Evolutionary conservation across 257 asterid genomes (phyloP), one percentile per base, ranked within the genome.

Genomic region (Ophiorrhiza pumila): DNA sequence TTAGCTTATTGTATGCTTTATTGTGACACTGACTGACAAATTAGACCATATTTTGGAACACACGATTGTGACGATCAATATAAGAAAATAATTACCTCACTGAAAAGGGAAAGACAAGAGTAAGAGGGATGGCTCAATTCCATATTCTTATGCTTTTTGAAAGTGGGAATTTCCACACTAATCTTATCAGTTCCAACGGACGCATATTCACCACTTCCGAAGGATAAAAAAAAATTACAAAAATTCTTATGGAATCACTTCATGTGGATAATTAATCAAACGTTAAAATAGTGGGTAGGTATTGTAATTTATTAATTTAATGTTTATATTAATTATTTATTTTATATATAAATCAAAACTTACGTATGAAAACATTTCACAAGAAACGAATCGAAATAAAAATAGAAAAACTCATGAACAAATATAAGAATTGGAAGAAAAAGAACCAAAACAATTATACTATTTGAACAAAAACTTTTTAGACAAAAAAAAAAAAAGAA

Each of bases 1-100:
- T 71, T 42, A 42, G 57, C 15, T 35, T 42, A 56, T 50, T 10
- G 68, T n/a, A n/a, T 35, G 71, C 69, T 35, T 49, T 49, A 43
- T 37, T 31, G 20, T 32, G 43, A 59, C 37, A 22, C 49, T 53
- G 57, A 22, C 49, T 53, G 57, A 39, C 55, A 53, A 43, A 27
- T 57, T 64, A 42, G 57, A 65, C 71, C 55, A 64, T 13, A 22
- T 50, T n/a, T n/a, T 14, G 17, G 12, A 49, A 41, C 59, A 25
- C 20, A 39, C 53, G 66, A 52, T 65, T 64, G 42, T 11, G 23
- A 64, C 64, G 7, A 49, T 61, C 55, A 62, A 49, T 41, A 34
- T 23, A 20, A 41, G 13, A 61, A 35, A 35, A 61, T 49, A 55
- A 72, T 49, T 50, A 23, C 37, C 55, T 56, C 61, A 18, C 45